A percentile compares a stretch with the other conserved stretches of the same genome.
Evolutionary conservation across 2,329 filamentous ascomycete genomes (phyloP).

Genomic region (Cordyceps javanica): DNA sequence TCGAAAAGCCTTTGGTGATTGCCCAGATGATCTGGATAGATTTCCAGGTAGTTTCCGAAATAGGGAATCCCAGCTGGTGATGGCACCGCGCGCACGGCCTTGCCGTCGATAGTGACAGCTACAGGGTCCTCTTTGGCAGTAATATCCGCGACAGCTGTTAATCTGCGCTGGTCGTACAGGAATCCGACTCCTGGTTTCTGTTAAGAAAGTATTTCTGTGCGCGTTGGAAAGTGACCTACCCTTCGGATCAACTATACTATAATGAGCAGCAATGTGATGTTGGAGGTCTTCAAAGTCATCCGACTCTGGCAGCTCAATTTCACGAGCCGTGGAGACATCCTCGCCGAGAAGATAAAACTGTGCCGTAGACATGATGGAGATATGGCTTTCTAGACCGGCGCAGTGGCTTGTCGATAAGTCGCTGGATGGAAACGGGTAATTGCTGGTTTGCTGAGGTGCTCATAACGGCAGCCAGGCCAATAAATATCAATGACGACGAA

Average conservation of each 20-base stretch:
- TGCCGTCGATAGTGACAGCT: conserved; percentile 42
- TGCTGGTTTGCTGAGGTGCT: too few relatives aligned
- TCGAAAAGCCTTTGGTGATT: conserved; percentile 50
- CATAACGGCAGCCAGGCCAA: background rate
- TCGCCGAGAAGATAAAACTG: conserved; percentile 38
- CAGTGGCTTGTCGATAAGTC: background rate
- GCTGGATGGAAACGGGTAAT: background rate
- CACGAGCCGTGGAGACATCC: conserved; percentile 27
- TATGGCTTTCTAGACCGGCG: background rate
- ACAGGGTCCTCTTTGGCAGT: conserved; percentile 27
- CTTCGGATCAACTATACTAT: conserved; percentile 36
- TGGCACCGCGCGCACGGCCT: conserved; percentile 42
- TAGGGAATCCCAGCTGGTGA: conserved; percentile 42
- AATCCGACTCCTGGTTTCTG: conserved; percentile 31
- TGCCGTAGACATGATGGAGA: conserved; percentile 28
- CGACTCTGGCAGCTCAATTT: conserved; percentile 30
- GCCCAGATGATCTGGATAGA: conserved; percentile 52
- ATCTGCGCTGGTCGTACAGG: conserved; percentile 20
- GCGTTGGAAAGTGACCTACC: conserved; percentile 21
- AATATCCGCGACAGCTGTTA: conserved; percentile 30
- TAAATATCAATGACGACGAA: background rate
- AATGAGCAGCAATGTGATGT: conserved; percentile 35
- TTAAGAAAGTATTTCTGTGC: background rate
- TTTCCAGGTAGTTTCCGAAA: conserved; percentile 48
- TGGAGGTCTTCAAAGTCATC: conserved; percentile 32